phyloP scores from a whole-genome alignment of 1,284 basidiomycete species.

The Salmacisia buchloeana region DNA sequence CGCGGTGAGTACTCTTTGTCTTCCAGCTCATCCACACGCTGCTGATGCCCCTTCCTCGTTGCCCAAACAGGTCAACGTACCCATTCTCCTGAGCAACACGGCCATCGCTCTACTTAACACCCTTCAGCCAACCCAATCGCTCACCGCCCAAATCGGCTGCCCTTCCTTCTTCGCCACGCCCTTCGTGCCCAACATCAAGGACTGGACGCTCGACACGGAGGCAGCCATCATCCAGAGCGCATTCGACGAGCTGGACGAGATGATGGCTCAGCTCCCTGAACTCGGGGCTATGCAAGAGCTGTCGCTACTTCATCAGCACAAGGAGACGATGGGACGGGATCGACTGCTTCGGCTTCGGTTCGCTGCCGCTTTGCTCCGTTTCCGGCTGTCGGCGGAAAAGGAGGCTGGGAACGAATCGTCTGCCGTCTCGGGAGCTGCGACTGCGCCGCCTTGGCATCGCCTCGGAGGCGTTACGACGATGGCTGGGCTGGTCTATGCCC shows the following conservation, averaged over 20 bases:
- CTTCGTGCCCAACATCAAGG: background rate
- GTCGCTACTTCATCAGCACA: background rate
- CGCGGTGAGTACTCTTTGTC: background rate
- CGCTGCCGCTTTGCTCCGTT: background rate
- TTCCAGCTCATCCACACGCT: background rate
- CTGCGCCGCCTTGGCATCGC: background rate
- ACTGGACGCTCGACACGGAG: slow-evolving; percentile 3
- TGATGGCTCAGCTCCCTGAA: background rate
- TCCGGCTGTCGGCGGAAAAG: too few species aligned
- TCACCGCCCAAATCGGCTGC: background rate
- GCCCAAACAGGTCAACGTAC: background rate
- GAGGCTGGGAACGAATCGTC: background rate
- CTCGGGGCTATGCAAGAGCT: background rate
- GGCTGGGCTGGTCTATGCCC: background rate
- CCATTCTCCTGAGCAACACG: slow-evolving; percentile 1
- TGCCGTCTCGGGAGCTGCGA: background rate
- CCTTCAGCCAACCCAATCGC: background rate
- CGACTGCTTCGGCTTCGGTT: background rate
- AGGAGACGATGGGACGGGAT: background rate
- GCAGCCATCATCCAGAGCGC: background rate
- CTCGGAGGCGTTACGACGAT: background rate
- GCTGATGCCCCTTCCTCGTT: background rate
- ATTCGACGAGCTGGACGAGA: background rate
- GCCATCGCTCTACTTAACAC: background rate
- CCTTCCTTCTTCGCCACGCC: slow-evolving; percentile 3